phyloP scores from a whole-genome alignment of 371 early-diverging fungal species.

The Syncephalastrum monosporum region DNA sequence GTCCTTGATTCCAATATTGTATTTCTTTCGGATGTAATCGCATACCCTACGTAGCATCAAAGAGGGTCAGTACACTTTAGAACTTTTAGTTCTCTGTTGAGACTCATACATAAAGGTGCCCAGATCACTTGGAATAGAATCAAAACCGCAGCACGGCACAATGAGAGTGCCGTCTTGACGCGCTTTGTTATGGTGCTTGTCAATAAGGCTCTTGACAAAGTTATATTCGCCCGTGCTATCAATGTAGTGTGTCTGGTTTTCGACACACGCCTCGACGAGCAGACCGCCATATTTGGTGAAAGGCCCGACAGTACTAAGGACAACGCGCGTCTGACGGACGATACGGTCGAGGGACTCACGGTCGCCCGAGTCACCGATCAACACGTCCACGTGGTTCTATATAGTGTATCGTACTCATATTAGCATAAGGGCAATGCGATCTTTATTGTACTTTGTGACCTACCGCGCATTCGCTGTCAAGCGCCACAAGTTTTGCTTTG shows the following conservation, averaged over 20 bases:
- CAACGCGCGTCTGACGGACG: constrained; percentile 64
- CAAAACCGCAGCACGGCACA: constrained; percentile 89
- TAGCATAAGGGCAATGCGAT: too few relatives aligned
- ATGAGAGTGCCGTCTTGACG: constrained; percentile 62
- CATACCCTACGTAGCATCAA: constrained; percentile 27
- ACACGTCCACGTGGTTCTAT: constrained; percentile 35
- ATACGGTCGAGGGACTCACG: constrained; percentile 55
- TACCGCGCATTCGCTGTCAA: too few relatives aligned
- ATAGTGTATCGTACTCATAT: too few relatives aligned
- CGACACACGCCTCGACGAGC: constrained; percentile 81
- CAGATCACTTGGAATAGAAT: constrained; percentile 83
- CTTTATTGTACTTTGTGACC: too few relatives aligned
- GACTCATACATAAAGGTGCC: constrained; percentile 54
- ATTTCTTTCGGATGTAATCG: constrained; percentile 46
- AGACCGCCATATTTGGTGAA: constrained; percentile 62
- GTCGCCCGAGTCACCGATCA: constrained; percentile 64
- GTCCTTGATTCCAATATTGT: constrained; percentile 45
- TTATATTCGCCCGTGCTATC: constrained; percentile 89
- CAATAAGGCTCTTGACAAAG: constrained; percentile 69
- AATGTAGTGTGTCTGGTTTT: constrained; percentile 81
- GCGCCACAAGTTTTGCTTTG: too few relatives aligned
- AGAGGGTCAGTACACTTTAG: neutral
- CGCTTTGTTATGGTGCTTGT: constrained; percentile 70
- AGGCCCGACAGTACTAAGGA: constrained; percentile 83
- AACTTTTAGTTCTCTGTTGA: too few relatives aligned